phyloP scores from a whole-genome alignment of 2,329 filamentous ascomycete species.

The Fusarium sp. region DNA sequence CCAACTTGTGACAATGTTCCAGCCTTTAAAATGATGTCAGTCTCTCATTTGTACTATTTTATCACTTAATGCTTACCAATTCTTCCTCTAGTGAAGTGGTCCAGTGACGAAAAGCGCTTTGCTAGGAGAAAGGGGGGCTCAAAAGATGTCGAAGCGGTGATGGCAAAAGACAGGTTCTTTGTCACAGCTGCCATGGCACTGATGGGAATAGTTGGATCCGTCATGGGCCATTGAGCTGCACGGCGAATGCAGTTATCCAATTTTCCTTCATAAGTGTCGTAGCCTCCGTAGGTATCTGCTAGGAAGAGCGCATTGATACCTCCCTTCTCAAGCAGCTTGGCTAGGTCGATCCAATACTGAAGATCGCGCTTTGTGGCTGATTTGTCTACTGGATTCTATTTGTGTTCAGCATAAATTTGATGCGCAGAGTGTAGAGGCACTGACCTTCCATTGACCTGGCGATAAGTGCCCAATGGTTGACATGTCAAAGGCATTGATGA shows the following conservation, averaged over 20 bases:
- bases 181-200: slow-evolving; percentile 73
- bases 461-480: slow-evolving; percentile 70
- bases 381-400: slow-evolving; percentile 66
- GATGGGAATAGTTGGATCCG: slow-evolving; percentile 70
- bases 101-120: slow-evolving; percentile 68
- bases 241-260: slow-evolving; percentile 68
- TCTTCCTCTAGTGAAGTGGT: slow-evolving; percentile 67
- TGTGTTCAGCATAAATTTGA: neutral
- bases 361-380: slow-evolving; percentile 67
- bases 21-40: slow-evolving; percentile 50
- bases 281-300: slow-evolving; percentile 70
- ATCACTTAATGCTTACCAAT: slow-evolving; percentile 42
- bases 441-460: slow-evolving; percentile 72
- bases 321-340: slow-evolving; percentile 67
- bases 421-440: neutral
- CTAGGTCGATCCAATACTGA: slow-evolving; percentile 70
- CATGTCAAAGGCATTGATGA: slow-evolving; percentile 73
- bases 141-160: slow-evolving; percentile 70
- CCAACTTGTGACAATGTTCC: slow-evolving; percentile 69
- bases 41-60: rapidly evolving
- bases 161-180: slow-evolving; percentile 68
- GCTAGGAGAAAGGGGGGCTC: slow-evolving; percentile 69
- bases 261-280: slow-evolving; percentile 68
- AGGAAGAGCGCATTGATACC: slow-evolving; percentile 72
- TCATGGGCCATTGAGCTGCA: slow-evolving; percentile 71